These are phyloP conservation scores for Kodamaea derodonti DNA, from an alignment of 1,139 yeast genomes.

Conservation along the genomic window DNA sequence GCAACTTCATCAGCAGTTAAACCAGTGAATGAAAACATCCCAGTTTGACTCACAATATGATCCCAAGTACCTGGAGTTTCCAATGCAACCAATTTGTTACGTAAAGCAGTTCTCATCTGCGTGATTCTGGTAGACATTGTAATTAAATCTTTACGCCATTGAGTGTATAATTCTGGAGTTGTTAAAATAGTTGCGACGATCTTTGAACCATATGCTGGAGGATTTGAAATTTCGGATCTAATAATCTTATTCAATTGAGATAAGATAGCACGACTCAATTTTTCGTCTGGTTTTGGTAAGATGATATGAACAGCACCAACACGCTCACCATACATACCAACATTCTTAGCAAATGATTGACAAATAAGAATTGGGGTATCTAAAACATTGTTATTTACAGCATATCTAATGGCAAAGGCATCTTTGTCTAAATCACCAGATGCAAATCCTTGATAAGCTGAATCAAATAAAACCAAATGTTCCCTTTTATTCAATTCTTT, in stretches of 20 bases:
- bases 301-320: conserved; percentile 87
- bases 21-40: conserved; percentile 97
- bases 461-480: conserved; percentile 44
- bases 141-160: conserved; percentile 83
- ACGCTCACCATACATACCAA: conserved; percentile 98
- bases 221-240: conserved; percentile 86
- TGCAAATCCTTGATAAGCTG: conserved; percentile 66
- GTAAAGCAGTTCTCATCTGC: conserved; percentile 68
- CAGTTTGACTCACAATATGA: conserved; percentile 86
- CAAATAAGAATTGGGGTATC: conserved; percentile 62
- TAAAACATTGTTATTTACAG: conserved; percentile 49
- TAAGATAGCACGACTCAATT: conserved; percentile 46
- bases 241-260: conserved; percentile 79
- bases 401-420: conserved; percentile 83
- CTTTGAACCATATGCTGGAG: conserved; percentile 96
- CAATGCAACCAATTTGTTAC: conserved; percentile 54
- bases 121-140: conserved; percentile 87
- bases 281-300: conserved; percentile 39
- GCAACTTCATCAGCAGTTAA: conserved; percentile 75
- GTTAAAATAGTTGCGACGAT: conserved; percentile 75
- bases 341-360: conserved; percentile 97
- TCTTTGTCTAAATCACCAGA: conserved; percentile 82
- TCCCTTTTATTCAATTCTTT: conserved; percentile 44
- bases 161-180: conserved; percentile 58
- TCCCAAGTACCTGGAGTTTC: conserved; percentile 91